phyloP scores from a whole-genome alignment of 306 rosid genomes.

The Leucaena leucocephala region DNA sequence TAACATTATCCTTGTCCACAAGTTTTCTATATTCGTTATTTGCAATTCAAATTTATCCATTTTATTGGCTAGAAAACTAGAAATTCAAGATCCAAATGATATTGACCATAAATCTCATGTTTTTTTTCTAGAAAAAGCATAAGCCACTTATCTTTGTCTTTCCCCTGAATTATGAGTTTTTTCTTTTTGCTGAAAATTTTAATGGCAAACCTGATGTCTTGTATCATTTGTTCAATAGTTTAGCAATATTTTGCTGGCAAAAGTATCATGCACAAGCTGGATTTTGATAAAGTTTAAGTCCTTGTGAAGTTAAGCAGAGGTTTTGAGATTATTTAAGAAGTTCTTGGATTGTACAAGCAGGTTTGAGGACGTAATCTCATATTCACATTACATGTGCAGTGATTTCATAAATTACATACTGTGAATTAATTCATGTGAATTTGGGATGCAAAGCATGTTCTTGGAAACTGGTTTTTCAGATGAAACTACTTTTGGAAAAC shows the following conservation, averaged over 20 bases:
- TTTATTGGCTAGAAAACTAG: background rate
- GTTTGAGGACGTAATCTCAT: background rate
- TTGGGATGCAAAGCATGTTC: background rate
- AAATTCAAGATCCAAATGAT: background rate
- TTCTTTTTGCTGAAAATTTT: background rate
- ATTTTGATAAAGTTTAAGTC: background rate
- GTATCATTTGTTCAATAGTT: background rate
- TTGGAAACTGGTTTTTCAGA: background rate
- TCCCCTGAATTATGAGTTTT: background rate
- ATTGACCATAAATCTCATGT: conserved; percentile 3
- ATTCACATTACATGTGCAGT: background rate
- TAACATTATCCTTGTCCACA: background rate
- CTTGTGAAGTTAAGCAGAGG: background rate
- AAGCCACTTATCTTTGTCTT: background rate
- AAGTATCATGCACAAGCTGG: conserved; percentile 18
- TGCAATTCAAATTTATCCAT: background rate
- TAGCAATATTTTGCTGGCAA: background rate
- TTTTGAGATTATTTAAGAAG: background rate
- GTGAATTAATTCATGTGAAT: conserved; percentile 3
- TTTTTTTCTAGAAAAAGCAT: background rate
- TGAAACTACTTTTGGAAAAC: background rate
- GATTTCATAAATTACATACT: background rate
- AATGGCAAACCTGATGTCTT: background rate
- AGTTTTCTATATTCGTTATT: background rate
- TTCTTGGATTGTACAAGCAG: conserved; percentile 13